Conservation (phyloP, 441 rosid species). For the Adansonia rubrostipa region DNA sequence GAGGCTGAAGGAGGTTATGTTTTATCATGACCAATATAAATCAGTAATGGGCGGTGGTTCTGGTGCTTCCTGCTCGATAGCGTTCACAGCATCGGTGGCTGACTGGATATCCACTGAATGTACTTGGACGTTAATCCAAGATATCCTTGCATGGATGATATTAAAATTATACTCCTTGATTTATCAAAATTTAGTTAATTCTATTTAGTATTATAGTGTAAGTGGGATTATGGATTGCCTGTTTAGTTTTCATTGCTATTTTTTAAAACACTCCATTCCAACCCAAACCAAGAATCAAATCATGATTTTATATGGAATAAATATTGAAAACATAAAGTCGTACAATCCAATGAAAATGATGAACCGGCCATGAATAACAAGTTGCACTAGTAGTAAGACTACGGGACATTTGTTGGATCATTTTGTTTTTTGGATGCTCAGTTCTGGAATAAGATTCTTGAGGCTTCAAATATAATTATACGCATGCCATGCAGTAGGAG, state of each 20-base stretch:
- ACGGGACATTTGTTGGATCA: no score
- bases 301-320: background rate
- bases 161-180: background rate
- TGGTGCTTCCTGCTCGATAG: background rate
- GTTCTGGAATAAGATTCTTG: no score
- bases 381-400: no score
- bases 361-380: no score
- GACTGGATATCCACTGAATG: background rate
- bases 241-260: background rate
- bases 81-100: background rate
- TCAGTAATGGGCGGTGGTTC: background rate
- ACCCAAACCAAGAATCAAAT: constrained; percentile 4
- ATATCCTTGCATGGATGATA: background rate
- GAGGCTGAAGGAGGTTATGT: background rate
- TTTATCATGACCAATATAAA: background rate
- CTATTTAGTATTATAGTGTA: no score
- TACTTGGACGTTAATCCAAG: background rate
- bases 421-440: no score
- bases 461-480: no score
- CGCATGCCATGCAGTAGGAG: no score
- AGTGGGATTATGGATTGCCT: background rate
- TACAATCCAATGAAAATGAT: no score
- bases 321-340: background rate
- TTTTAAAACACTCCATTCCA: background rate
- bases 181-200: background rate